Evolutionary conservation across 768 basidiomycete genomes (phyloP).

Genomic region (Lactifluus rugatus): DNA sequence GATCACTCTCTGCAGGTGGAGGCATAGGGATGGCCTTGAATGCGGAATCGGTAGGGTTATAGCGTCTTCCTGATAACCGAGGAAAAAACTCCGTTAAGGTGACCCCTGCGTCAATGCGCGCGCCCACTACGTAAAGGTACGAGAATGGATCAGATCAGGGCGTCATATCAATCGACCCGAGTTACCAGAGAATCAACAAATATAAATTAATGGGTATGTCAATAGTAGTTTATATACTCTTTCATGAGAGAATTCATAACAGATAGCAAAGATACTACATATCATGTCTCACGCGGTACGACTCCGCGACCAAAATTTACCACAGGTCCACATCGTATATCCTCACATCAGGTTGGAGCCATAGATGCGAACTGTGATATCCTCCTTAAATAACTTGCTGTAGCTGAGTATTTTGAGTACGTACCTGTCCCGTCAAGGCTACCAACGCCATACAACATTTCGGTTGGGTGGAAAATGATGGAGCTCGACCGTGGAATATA

Average conservation of each 20-base stretch:
- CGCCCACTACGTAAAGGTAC: slow-evolving; percentile 5
- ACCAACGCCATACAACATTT: slow-evolving; percentile 75
- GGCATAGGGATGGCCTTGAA: slow-evolving; percentile 3
- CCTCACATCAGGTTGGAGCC: slow-evolving; percentile 19
- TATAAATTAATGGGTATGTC: not conserved
- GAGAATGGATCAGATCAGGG: not conserved
- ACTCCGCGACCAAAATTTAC: not conserved
- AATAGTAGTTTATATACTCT: slow-evolving; percentile 5
- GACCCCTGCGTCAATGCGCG: not conserved
- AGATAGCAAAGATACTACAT: slow-evolving; percentile 6
- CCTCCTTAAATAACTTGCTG: not conserved
- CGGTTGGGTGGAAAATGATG: slow-evolving; percentile 72
- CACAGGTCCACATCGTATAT: not conserved
- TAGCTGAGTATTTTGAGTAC: slow-evolving; percentile 11
- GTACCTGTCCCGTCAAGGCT: slow-evolving; percentile 53
- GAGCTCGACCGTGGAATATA: slow-evolving; percentile 56
- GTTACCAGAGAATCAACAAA: not conserved
- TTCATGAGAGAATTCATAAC: not conserved
- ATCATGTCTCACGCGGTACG: not conserved
- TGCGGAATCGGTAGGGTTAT: not conserved
- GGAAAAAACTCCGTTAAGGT: slow-evolving; percentile 4
- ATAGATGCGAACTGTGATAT: slow-evolving; percentile 14
- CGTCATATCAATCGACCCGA: not conserved
- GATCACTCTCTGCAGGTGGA: not conserved
- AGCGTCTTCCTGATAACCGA: not conserved